Evolutionary conservation across 106 monocot genomes (phyloP).

Genomic region (Acorus calamus): DNA sequence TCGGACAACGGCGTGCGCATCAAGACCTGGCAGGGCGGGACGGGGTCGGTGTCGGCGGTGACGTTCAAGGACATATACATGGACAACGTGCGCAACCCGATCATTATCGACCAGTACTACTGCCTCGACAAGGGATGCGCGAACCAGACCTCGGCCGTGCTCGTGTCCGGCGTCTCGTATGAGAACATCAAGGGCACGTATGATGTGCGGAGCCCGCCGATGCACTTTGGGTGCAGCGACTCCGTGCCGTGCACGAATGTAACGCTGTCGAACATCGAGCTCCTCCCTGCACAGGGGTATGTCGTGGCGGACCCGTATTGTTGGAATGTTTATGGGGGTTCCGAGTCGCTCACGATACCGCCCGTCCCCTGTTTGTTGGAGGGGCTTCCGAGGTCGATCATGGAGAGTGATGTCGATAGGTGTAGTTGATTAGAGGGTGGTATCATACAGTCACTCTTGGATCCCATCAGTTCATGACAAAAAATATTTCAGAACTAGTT

Average conservation of each 20-base stretch:
- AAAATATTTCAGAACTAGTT: no score
- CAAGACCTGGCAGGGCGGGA: slow-evolving; percentile 98
- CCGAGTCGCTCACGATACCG: slow-evolving; percentile 47
- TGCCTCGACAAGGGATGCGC: slow-evolving; percentile 48
- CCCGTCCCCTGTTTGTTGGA: slow-evolving; percentile 56
- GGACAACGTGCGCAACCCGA: slow-evolving; percentile 88
- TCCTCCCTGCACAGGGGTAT: slow-evolving; percentile 55
- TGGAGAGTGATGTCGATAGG: slow-evolving; percentile 24
- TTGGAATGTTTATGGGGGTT: slow-evolving; percentile 73
- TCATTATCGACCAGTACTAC: slow-evolving; percentile 96
- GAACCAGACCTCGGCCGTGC: slow-evolving; percentile 55
- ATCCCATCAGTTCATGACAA: no score
- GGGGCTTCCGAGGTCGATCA: slow-evolving; percentile 42
- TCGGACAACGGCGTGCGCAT: slow-evolving; percentile 93
- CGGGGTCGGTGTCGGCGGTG: slow-evolving; percentile 66
- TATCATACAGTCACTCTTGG: no score
- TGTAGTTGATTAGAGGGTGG: slow-evolving; percentile 27
- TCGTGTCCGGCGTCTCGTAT: slow-evolving; percentile 51
- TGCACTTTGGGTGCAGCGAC: slow-evolving; percentile 89
- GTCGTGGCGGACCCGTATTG: slow-evolving; percentile 53
- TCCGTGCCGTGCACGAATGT: slow-evolving; percentile 83
- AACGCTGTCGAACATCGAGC: slow-evolving; percentile 56
- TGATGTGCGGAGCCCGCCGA: slow-evolving; percentile 53
- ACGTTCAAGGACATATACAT: slow-evolving; percentile 62
- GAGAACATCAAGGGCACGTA: slow-evolving; percentile 69